These are phyloP conservation scores for Penicillium sp. DNA, from an alignment of 2,329 filamentous ascomycete species.

Conservation along the genomic window DNA sequence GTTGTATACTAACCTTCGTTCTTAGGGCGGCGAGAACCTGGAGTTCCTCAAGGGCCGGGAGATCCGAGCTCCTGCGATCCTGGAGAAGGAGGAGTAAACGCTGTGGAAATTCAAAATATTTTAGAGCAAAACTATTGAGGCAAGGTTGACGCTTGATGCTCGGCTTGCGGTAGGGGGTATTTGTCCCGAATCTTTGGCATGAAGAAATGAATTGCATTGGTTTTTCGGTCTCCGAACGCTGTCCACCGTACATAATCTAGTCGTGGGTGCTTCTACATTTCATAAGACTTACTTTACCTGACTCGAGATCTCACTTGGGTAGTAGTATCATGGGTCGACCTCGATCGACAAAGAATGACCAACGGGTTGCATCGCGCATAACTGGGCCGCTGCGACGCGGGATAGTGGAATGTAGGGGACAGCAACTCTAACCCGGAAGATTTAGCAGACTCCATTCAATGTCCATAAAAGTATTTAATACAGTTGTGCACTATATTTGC, in stretches of 20 bases:
- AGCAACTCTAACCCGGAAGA: not conserved
- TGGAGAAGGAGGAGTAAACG: conserved; percentile 58
- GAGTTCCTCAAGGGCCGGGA: conserved; percentile 61
- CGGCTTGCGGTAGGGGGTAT: not conserved
- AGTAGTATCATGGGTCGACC: not conserved
- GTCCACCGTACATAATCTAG: not conserved
- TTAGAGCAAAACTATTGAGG: not conserved
- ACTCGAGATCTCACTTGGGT: not conserved
- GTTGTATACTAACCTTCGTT: conserved; percentile 12
- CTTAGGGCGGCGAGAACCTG: conserved; percentile 62
- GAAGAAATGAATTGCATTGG: conserved; percentile 25
- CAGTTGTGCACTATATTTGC: no score
- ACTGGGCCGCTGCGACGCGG: not conserved
- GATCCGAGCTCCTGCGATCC: conserved; percentile 64
- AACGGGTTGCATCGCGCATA: conserved; percentile 15
- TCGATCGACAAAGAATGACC: conserved; percentile 5
- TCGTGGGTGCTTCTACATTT: not conserved
- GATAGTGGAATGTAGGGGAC: not conserved
- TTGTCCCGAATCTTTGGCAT: conserved; percentile 14
- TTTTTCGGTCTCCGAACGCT: not conserved
- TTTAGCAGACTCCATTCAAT: no score
- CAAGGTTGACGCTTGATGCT: not conserved
- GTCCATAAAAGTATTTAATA: no score
- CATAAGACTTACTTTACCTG: no score
- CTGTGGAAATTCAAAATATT: not conserved